Base-by-base conservation (phyloP, 2,329 filamentous ascomycete species). In the Pseudopyrenochaeta lycopersici region DNA sequence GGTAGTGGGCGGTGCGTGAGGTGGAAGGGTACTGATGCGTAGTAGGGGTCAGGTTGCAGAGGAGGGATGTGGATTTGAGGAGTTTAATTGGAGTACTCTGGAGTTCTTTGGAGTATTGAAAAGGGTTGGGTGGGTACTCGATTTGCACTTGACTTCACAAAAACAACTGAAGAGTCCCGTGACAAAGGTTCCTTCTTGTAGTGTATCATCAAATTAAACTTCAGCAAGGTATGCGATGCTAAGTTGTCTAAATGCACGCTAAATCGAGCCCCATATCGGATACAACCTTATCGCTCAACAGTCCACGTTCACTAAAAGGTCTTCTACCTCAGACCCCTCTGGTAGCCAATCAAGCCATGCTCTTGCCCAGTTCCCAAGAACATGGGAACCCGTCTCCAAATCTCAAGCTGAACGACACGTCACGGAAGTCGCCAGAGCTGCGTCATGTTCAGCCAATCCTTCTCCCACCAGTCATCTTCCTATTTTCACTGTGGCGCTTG, bases 401-500 rank as follows among this genome's bases (percentile, higher is more conserved):
- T 4, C 21, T 3, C 18, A 39, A 23, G 20, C 3, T 36, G 7
- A n/a, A 18, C 33, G 4, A 15, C 21, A 39, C 14, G 11, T 20
- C 7, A 39, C 18, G 4, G 18, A 3, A 20, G 15, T 10, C 17
- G 35, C 5, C 36, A 27, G 9, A 5, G 23, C 23, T 27, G 17
- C 35, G 4, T 14, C 7, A 38, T 38, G 40, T 30, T 56, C 41
- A 57, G 1, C 17, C 23, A 1, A 62, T 42, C 4, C 57, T 52
- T 17, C 60, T 52, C 1, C 52, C 56, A 17, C 65, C 62, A 14
- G 57, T 60, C 52, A 82, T 75, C 67, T 79, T 80, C 67, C 81
- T 80, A 67, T 88, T 88, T 68, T 87, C 85, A 59, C 80, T 79
- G 72, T 86, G 82, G 61, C 86, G 75, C 68, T 85, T 82, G 54